Percentiles rank a stretch among this genome's conserved stretches.
These are phyloP conservation scores for Leucocoprinus birnbaumii DNA, from an alignment of 768 basidiomycete species.

Conservation along the genomic window DNA sequence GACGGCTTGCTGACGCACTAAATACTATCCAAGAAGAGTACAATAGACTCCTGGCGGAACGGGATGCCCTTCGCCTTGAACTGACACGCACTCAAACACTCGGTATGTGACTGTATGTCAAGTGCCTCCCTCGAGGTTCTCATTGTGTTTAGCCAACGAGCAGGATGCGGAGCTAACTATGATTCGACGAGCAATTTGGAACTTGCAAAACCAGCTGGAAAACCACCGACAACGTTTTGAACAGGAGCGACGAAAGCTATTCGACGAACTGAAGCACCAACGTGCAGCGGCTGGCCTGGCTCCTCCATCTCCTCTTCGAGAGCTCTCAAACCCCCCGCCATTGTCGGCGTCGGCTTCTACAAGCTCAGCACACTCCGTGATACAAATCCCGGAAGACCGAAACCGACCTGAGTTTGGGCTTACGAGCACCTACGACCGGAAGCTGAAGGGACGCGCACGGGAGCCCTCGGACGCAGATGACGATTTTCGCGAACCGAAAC, in stretches of 20 bases:
- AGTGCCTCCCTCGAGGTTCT: neutral
- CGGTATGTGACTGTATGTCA: neutral
- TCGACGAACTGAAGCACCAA: constrained; percentile 5
- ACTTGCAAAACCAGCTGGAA: constrained; percentile 4
- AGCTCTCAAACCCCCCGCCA: neutral
- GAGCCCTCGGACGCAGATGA: constrained; percentile 49
- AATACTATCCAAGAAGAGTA: constrained; percentile 7
- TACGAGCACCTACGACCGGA: constrained; percentile 15
- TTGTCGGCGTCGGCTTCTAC: neutral
- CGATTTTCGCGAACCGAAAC: constrained; percentile 39
- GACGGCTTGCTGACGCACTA: neutral
- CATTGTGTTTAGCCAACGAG: neutral
- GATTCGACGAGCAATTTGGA: constrained; percentile 2
- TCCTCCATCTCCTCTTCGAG: constrained; percentile 3
- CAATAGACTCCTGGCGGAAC: neutral
- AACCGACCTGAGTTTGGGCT: neutral
- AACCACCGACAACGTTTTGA: constrained; percentile 1
- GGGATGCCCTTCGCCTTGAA: neutral
- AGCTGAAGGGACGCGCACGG: constrained; percentile 24
- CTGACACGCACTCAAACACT: neutral
- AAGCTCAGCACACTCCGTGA: neutral
- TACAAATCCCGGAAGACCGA: neutral
- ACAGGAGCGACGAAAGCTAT: constrained; percentile 5
- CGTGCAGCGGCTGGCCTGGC: neutral
- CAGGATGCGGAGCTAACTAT: constrained; percentile 1